Conservation (phyloP, 2,329 filamentous ascomycete genomes). For the Nemania serpens region DNA sequence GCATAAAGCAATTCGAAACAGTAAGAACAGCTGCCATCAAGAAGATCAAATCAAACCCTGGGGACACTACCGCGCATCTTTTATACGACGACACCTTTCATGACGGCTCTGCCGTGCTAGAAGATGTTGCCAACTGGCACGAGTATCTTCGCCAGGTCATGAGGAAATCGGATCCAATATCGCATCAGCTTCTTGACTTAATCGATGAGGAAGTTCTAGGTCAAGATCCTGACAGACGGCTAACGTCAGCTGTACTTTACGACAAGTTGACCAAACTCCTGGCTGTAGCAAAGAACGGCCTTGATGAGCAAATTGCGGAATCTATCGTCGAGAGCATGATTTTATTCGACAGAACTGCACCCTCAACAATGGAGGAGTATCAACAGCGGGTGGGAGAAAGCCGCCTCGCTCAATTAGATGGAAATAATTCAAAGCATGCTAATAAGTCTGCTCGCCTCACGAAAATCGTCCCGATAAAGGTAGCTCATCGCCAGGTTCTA, state of each 20-base stretch:
- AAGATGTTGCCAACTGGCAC: conserved; percentile 27
- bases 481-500: conserved; percentile 13
- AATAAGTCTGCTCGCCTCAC: conserved; percentile 10
- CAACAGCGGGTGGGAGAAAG: neutral
- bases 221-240: neutral
- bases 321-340: conserved; percentile 10
- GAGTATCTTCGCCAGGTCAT: conserved; percentile 10
- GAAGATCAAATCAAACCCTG: neutral
- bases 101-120: conserved; percentile 18
- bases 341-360: conserved; percentile 5
- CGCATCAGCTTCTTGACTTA: conserved; percentile 21
- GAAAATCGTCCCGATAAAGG: neutral
- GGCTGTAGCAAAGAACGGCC: neutral
- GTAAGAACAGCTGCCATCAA: conserved; percentile 3
- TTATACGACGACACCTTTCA: conserved; percentile 23
- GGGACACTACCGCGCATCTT: neutral
- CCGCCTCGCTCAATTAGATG: too few relatives aligned
- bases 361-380: conserved; percentile 7
- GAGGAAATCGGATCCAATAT: conserved; percentile 20
- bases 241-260: conserved; percentile 3
- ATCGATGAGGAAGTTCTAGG: conserved; percentile 24
- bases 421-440: neutral
- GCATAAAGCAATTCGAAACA: conserved; percentile 9
- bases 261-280: conserved; percentile 2
- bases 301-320: conserved; percentile 2